These are phyloP conservation scores for Candida awuae DNA, from an alignment of 805 yeast genomes.

Conservation along the genomic window DNA sequence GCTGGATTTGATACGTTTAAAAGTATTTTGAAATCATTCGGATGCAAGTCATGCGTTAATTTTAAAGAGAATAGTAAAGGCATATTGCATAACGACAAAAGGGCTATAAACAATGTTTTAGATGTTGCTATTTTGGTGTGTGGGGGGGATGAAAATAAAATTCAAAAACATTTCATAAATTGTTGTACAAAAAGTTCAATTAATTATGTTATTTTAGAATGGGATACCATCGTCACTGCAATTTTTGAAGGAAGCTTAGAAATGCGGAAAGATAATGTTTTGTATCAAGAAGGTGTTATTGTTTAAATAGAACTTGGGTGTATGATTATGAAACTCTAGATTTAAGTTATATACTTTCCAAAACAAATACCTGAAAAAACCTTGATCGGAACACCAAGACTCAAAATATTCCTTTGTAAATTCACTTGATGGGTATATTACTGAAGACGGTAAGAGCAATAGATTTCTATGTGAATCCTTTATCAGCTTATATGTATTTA, in stretches of 20 bases:
- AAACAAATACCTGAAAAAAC: no score
- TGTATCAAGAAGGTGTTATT: slow-evolving; percentile 3
- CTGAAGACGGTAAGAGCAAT: no score
- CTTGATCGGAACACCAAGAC: no score
- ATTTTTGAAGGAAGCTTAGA: slow-evolving; percentile 31
- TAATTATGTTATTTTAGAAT: slow-evolving; percentile 38
- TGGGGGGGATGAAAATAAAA: slow-evolving; percentile 24
- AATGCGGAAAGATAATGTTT: background rate
- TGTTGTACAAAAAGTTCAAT: slow-evolving; percentile 14
- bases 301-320: no score
- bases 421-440: no score
- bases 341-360: no score
- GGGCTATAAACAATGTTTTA: background rate
- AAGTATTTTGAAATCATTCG: slow-evolving; percentile 55
- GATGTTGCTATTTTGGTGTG: slow-evolving; percentile 10
- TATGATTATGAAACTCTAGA: no score
- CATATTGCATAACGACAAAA: background rate
- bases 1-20: slow-evolving; percentile 54
- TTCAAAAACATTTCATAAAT: slow-evolving; percentile 25
- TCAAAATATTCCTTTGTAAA: no score
- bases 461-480: no score
- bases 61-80: slow-evolving; percentile 19
- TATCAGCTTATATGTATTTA: no score
- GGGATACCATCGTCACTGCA: slow-evolving; percentile 58
- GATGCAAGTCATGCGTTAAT: slow-evolving; percentile 23